Conservation (phyloP, 345 rosid species). For the Microthlaspi erraticum region DNA sequence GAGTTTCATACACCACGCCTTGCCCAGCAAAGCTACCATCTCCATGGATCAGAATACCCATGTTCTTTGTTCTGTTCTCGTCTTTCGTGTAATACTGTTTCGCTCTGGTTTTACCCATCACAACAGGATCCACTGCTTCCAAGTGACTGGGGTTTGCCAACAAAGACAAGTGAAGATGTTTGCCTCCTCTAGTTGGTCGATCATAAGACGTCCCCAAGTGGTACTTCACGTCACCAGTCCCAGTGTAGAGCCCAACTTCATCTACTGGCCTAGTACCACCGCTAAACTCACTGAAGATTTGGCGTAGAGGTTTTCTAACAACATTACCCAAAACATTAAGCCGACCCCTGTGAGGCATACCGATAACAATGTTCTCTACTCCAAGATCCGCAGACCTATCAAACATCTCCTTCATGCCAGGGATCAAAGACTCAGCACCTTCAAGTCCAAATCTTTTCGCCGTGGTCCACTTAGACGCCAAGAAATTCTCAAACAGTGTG, state of each 20-base stretch:
- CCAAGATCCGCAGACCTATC: slow-evolving; percentile 82
- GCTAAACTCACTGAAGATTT: slow-evolving; percentile 80
- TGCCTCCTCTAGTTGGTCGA: slow-evolving; percentile 87
- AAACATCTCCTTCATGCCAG: slow-evolving; percentile 93
- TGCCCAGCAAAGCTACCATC: slow-evolving; percentile 95
- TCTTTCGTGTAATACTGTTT: slow-evolving; percentile 82
- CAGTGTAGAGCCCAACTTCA: slow-evolving; percentile 79
- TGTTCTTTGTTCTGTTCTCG: slow-evolving; percentile 63
- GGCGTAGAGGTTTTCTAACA: slow-evolving; percentile 78
- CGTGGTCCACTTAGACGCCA: slow-evolving; percentile 87
- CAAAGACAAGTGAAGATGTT: slow-evolving; percentile 81
- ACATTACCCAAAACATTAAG: slow-evolving; percentile 81
- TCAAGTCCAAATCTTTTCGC: slow-evolving; percentile 92
- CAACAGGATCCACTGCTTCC: slow-evolving; percentile 91
- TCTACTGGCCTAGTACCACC: slow-evolving; percentile 85
- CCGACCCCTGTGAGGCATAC: slow-evolving; percentile 84
- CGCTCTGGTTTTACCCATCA: slow-evolving; percentile 82
- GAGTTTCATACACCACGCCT: slow-evolving; percentile 86
- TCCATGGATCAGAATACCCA: slow-evolving; percentile 82
- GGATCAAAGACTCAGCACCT: slow-evolving; percentile 87
- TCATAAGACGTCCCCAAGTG: slow-evolving; percentile 90
- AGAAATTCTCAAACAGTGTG: slow-evolving; percentile 82
- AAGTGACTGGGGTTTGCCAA: slow-evolving; percentile 91
- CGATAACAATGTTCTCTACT: slow-evolving; percentile 83
- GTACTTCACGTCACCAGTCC: slow-evolving; percentile 87